Percentiles rank a stretch among this genome's conserved stretches.
Conservation (phyloP, 1,284 basidiomycete genomes). For the Marasmius fiardii region DNA sequence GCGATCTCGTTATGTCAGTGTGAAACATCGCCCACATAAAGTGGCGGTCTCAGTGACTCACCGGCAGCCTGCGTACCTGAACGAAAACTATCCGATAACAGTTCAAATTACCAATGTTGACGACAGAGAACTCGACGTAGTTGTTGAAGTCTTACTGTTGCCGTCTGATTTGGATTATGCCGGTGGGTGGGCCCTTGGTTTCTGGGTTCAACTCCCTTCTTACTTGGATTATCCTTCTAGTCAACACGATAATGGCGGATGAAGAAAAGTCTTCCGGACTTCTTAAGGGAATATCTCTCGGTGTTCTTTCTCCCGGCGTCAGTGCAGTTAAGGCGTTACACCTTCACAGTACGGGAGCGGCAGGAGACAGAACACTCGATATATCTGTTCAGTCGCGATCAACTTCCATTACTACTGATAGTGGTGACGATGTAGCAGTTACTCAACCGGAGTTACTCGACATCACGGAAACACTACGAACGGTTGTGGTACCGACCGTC, state of each 20-base stretch:
- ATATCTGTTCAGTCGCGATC: slow-evolving; percentile 67
- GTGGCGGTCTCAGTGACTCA: slow-evolving; percentile 56
- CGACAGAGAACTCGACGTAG: slow-evolving; percentile 60
- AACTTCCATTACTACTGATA: slow-evolving; percentile 19
- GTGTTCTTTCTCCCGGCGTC: slow-evolving; percentile 54
- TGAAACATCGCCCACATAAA: slow-evolving; percentile 61
- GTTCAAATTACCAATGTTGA: slow-evolving; percentile 71
- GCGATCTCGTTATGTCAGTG: slow-evolving; percentile 33
- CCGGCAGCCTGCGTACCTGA: slow-evolving; percentile 66
- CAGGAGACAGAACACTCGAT: slow-evolving; percentile 68
- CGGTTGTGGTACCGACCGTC: slow-evolving; percentile 57
- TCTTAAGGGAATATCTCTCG: slow-evolving; percentile 69
- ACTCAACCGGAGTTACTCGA: slow-evolving; percentile 28
- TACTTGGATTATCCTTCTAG: slow-evolving; percentile 32
- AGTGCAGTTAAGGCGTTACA: slow-evolving; percentile 56
- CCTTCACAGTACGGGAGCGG: slow-evolving; percentile 53
- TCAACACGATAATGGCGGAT: slow-evolving; percentile 60
- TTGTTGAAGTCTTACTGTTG: slow-evolving; percentile 73
- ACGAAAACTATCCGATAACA: slow-evolving; percentile 71
- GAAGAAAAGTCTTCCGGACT: slow-evolving; percentile 62
- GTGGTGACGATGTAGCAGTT: slow-evolving; percentile 11
- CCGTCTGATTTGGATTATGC: slow-evolving; percentile 76
- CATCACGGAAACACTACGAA: slow-evolving; percentile 59
- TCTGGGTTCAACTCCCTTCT: not conserved
- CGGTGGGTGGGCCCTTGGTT: slow-evolving; percentile 38